phyloP scores from a whole-genome alignment of 495 filamentous ascomycete species.

The Aspergillus baeticus region DNA sequence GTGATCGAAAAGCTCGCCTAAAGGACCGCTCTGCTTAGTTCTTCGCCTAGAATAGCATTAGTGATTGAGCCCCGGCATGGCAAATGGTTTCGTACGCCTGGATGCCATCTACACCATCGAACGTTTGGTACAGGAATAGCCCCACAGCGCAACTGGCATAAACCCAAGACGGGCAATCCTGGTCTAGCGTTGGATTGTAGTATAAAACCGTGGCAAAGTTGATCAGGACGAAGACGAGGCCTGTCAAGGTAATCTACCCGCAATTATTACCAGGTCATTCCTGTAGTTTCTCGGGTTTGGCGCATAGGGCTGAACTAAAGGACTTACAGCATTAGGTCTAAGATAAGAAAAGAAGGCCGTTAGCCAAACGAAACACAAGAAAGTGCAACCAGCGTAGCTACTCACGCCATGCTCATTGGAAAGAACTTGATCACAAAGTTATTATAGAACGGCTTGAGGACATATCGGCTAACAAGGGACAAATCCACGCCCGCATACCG shows the following conservation, averaged over 20 bases:
- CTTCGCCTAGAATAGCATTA: slow-evolving; percentile 58
- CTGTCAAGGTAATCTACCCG: slow-evolving; percentile 77
- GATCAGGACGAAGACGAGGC: slow-evolving; percentile 85
- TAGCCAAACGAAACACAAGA: slow-evolving; percentile 20
- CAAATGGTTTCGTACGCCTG: slow-evolving; percentile 66
- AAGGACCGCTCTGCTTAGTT: slow-evolving; percentile 86
- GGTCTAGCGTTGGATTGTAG: slow-evolving; percentile 93
- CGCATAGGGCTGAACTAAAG: slow-evolving; percentile 5
- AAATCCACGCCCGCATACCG: slow-evolving; percentile 90
- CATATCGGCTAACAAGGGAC: slow-evolving; percentile 82
- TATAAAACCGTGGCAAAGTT: slow-evolving; percentile 93
- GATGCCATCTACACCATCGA: slow-evolving; percentile 93
- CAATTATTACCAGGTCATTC: slow-evolving; percentile 9
- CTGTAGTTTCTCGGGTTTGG: not conserved
- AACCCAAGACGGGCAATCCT: slow-evolving; percentile 91
- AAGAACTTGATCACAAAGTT: slow-evolving; percentile 91
- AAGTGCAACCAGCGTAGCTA: slow-evolving; percentile 26
- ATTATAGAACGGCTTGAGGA: slow-evolving; percentile 97
- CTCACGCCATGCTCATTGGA: slow-evolving; percentile 91
- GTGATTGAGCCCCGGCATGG: slow-evolving; percentile 1
- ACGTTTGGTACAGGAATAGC: slow-evolving; percentile 95
- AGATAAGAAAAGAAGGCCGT: slow-evolving; percentile 16
- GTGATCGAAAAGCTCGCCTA: slow-evolving; percentile 97
- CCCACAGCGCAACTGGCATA: slow-evolving; percentile 89
- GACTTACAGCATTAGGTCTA: slow-evolving; percentile 63